Base-by-base conservation (phyloP, 768 basidiomycete species). In the Fomitopsis pulvina region DNA sequence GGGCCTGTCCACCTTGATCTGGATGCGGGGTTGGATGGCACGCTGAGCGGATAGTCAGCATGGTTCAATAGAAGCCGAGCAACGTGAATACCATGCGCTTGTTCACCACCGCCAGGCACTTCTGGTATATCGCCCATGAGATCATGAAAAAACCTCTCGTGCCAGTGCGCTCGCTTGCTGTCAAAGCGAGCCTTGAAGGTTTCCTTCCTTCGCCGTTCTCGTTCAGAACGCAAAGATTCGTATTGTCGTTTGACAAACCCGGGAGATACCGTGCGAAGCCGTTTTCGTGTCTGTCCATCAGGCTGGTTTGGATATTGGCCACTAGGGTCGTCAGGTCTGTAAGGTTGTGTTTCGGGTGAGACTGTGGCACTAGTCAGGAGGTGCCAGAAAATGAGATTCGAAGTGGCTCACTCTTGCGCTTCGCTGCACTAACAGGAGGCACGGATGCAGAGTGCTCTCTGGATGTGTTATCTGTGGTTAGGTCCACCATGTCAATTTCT, bases 401-500 rank as follows among this genome's bases (percentile, higher is more conserved):
- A 4, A 21, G 26, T 26, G 7, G 29, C 57, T 20, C 46, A 58
- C 57, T 45, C 54, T 54, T 58, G 25, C 57, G 52, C 38, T 55
- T 56, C 22, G 39, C 37, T 2, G 43, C 27, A 26, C 45, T 49
- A 16, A 45, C 4, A 2, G 50, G 25, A 26, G 48, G 49, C 1
- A 25, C 34, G 18, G 4, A 16, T 7, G 5, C 34, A 12, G 34
- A 16, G 6, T 37, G 34, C 14, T 18, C 34, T 12, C 18, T 37
- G 5, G 7, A 24, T 41, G 37, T 4, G 37, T 48, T 29, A 14
- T 44, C 52, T 21, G 51, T 53, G 2, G 53, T 54, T 16, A 56
- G 48, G 37, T 58, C 57, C 11, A 56, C 48, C 20, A 58, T 58
- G 27, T 58, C 57, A 2, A 43, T 18, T 10, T 50, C 41, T 16